A percentile compares a stretch with the other conserved stretches of the same genome.
phyloP scores from a whole-genome alignment of 2,329 filamentous ascomycete species.

The Alternaria sp. region DNA sequence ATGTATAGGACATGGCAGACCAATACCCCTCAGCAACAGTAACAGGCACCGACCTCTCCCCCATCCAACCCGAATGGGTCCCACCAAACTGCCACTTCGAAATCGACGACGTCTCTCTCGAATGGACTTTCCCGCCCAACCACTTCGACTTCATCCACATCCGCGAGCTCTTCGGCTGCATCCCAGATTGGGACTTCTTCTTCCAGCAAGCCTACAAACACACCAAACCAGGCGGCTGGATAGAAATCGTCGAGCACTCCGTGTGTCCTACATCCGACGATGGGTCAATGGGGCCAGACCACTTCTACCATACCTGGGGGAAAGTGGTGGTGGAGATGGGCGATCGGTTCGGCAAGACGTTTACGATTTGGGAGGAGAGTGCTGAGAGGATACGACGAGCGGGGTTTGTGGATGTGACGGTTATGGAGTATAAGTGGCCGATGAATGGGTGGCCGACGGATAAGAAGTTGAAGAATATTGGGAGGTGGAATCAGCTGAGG shows the following conservation, averaged over 20 bases:
- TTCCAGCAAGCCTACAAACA: conserved; percentile 44
- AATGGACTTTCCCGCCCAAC: conserved; percentile 49
- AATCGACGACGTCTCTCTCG: conserved; percentile 53
- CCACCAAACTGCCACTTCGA: conserved; percentile 56
- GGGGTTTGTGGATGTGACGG: conserved; percentile 45
- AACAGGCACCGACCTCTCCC: conserved; percentile 56
- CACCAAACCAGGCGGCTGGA: conserved; percentile 51
- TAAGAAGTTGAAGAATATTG: conserved; percentile 43
- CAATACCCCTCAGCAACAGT: conserved; percentile 38
- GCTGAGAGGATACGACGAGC: conserved; percentile 40
- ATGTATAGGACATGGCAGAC: conserved; percentile 30
- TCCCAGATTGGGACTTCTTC: conserved; percentile 55
- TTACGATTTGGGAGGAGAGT: conserved; percentile 44
- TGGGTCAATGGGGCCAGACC: conserved; percentile 45
- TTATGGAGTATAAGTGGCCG: conserved; percentile 43
- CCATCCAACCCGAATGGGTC: conserved; percentile 57
- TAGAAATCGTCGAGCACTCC: conserved; percentile 53
- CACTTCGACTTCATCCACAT: conserved; percentile 56
- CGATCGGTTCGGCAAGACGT: conserved; percentile 46
- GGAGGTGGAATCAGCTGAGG: conserved; percentile 45
- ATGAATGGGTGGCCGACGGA: conserved; percentile 46
- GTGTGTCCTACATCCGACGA: conserved; percentile 51
- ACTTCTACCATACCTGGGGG: conserved; percentile 47
- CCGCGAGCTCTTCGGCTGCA: conserved; percentile 54
- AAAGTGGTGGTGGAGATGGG: conserved; percentile 45